These are phyloP conservation scores for Septoria linicola DNA, from an alignment of 2,329 filamentous ascomycete species.

Conservation along the genomic window DNA sequence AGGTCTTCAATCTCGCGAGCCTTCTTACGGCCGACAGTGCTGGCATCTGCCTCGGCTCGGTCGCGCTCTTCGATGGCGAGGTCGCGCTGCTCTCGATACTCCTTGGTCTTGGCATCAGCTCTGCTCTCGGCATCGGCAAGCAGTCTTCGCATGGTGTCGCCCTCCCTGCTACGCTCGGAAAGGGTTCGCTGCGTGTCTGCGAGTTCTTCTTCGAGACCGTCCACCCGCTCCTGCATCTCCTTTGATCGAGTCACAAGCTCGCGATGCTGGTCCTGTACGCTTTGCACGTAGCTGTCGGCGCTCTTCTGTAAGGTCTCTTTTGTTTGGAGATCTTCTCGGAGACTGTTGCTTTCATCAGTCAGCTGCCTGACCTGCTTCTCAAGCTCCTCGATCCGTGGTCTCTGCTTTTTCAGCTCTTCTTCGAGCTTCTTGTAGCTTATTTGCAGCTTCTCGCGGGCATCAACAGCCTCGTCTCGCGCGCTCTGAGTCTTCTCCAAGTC, in stretches of 20 bases:
- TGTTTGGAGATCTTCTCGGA: conserved; percentile 78
- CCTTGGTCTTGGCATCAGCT: conserved; percentile 76
- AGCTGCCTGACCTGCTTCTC: conserved; percentile 72
- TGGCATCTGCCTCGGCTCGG: conserved; percentile 85
- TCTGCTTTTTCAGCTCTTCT: conserved; percentile 62
- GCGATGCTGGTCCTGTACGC: conserved; percentile 87
- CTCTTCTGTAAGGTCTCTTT: conserved; percentile 83
- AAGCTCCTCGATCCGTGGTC: conserved; percentile 64
- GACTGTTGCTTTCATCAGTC: conserved; percentile 62
- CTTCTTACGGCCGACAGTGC: conserved; percentile 70
- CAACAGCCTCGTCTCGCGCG: conserved; percentile 74
- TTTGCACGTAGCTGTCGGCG: conserved; percentile 80
- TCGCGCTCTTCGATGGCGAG: conserved; percentile 91
- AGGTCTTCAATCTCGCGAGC: conserved; percentile 85
- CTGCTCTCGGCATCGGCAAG: conserved; percentile 82
- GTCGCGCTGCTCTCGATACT: conserved; percentile 87
- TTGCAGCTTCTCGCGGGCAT: conserved; percentile 68
- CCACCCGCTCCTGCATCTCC: conserved; percentile 76
- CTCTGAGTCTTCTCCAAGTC: conserved; percentile 75
- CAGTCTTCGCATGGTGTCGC: conserved; percentile 89
- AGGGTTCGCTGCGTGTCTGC: conserved; percentile 83
- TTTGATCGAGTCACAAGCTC: conserved; percentile 91
- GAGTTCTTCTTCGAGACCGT: conserved; percentile 88
- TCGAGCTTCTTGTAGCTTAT: conserved; percentile 70
- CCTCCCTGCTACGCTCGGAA: conserved; percentile 83